phyloP scores from a whole-genome alignment of 164 flowering plant species.

The Vitis labrusca region DNA sequence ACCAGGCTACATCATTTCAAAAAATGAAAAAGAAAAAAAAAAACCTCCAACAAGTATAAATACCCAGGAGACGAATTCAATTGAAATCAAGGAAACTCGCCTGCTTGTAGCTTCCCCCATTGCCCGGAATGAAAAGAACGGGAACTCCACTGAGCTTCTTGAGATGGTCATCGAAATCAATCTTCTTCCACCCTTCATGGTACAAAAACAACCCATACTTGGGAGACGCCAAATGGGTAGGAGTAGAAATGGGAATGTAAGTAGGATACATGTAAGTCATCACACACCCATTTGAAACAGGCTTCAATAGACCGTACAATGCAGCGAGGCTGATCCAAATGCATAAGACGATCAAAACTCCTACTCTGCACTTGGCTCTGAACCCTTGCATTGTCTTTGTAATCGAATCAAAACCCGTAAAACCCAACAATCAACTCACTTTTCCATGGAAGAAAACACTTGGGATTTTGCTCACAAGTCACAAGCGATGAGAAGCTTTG shows the following conservation, averaged over 20 bases:
- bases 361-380: slow-evolving; percentile 49
- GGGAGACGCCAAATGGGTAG: slow-evolving; percentile 39
- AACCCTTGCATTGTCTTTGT: slow-evolving; percentile 41
- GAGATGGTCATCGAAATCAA: slow-evolving; percentile 76
- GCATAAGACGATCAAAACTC: slow-evolving; percentile 32
- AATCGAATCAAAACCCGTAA: too few species aligned
- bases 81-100: slow-evolving; percentile 29
- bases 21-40: not conserved
- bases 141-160: slow-evolving; percentile 85
- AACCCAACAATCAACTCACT: too few species aligned
- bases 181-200: slow-evolving; percentile 97
- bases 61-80: not conserved
- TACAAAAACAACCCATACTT: slow-evolving; percentile 85
- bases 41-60: not conserved
- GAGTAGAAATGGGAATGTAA: slow-evolving; percentile 69
- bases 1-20: too few species aligned
- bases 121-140: slow-evolving; percentile 94
- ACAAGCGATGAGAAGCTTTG: too few species aligned
- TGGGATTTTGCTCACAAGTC: too few species aligned
- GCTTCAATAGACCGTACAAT: slow-evolving; percentile 59
- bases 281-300: slow-evolving; percentile 72
- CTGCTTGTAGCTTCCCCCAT: slow-evolving; percentile 99
- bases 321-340: slow-evolving; percentile 54
- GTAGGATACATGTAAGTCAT: slow-evolving; percentile 99
- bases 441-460: too few species aligned